phyloP scores from a whole-genome alignment of 1,139 yeast species.

The Candida freyschussii region DNA sequence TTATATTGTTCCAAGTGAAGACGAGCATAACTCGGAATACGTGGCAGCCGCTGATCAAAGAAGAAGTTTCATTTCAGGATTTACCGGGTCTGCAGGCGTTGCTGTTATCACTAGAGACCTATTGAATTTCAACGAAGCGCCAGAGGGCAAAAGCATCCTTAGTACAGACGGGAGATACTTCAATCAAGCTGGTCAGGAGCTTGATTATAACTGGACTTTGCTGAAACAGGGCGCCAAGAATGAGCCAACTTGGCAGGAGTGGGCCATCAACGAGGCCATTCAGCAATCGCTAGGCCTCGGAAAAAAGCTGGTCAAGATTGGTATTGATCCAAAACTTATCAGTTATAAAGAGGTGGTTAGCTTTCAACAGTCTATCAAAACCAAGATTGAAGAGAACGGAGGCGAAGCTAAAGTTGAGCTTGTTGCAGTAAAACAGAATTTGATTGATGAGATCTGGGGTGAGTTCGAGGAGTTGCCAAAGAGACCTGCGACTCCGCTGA shows the following conservation, averaged over 20 bases:
- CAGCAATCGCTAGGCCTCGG: conserved; percentile 44
- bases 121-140: conserved; percentile 34
- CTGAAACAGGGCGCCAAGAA: conserved; percentile 75
- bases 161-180: conserved; percentile 96
- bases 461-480: conserved; percentile 45
- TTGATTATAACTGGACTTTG: conserved; percentile 84
- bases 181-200: conserved; percentile 81
- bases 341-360: conserved; percentile 40
- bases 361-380: conserved; percentile 33
- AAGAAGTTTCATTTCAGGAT: conserved; percentile 80
- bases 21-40: conserved; percentile 91
- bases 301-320: conserved; percentile 31
- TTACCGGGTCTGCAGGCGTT: conserved; percentile 93
- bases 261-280: conserved; percentile 64
- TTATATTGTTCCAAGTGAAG: conserved; percentile 86
- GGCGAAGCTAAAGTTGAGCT: conserved; percentile 46
- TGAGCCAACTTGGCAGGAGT: conserved; percentile 83
- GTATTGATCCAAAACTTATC: conserved; percentile 65
- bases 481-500: conserved; percentile 39
- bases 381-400: conserved; percentile 25
- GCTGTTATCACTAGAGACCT: conserved; percentile 80
- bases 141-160: conserved; percentile 59
- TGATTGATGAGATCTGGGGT: conserved; percentile 76
- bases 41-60: conserved; percentile 78
- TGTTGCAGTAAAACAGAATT: conserved; percentile 61